Evolutionary conservation across 176 grass and related monocot species (phyloP).

Genomic region (Stipa capillata): DNA sequence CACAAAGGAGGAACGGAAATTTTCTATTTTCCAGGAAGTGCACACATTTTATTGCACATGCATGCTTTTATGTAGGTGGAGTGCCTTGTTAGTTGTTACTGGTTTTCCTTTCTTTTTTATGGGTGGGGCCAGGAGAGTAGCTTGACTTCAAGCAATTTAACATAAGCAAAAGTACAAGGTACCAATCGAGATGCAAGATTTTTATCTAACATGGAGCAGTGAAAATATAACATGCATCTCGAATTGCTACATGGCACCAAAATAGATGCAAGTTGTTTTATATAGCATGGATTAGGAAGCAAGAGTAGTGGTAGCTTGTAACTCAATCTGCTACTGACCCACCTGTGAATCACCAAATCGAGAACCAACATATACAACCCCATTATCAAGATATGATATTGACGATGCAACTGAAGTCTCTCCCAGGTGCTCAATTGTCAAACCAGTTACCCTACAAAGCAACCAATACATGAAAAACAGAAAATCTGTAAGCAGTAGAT

Average conservation of each 20-base stretch:
- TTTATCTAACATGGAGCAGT: neutral
- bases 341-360: conserved; percentile 99
- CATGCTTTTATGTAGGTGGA: neutral
- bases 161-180: neutral
- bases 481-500: neutral
- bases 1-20: neutral
- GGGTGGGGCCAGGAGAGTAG: neutral
- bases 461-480: conserved; percentile 19
- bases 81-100: neutral
- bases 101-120: neutral
- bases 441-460: conserved; percentile 75
- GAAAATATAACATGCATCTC: neutral
- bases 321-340: neutral
- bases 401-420: conserved; percentile 92
- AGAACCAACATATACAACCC: conserved; percentile 95
- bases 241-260: neutral
- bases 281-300: neutral
- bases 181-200: neutral
- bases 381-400: conserved; percentile 98
- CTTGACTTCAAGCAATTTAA: neutral
- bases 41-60: neutral
- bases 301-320: neutral
- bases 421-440: conserved; percentile 92
- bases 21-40: neutral
- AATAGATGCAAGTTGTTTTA: neutral